Evolutionary conservation across 1,139 yeast genomes (phyloP).

Genomic region (Candida tropicalis): DNA sequence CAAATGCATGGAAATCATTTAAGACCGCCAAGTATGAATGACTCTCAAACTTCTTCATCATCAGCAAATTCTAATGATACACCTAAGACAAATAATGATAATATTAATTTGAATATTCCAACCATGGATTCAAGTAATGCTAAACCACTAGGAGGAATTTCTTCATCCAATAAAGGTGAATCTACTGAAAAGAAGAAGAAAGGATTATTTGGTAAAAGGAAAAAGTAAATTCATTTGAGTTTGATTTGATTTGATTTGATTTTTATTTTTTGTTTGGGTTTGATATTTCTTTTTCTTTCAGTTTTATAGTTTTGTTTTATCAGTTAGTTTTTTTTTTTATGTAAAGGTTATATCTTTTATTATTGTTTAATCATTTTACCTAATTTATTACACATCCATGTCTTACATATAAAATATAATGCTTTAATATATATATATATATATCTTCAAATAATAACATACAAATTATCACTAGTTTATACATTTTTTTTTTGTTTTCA

Average conservation of each 20-base stretch:
- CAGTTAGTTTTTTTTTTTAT: no score
- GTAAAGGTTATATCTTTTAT: no score
- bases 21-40: slow-evolving; percentile 31
- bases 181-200: slow-evolving; percentile 27
- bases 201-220: slow-evolving; percentile 33
- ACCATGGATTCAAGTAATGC: slow-evolving; percentile 22
- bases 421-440: no score
- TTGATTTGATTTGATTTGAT: background rate
- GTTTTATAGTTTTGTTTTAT: no score
- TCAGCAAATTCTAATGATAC: slow-evolving; percentile 30
- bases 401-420: no score
- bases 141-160: slow-evolving; percentile 42
- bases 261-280: background rate
- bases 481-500: background rate
- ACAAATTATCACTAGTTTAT: no score
- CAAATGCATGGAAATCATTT: slow-evolving; percentile 14
- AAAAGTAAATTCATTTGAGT: background rate
- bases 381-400: no score
- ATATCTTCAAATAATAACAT: no score
- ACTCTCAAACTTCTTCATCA: slow-evolving; percentile 33
- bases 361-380: no score
- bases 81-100: slow-evolving; percentile 30
- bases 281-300: background rate
- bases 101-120: slow-evolving; percentile 13
- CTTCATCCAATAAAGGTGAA: slow-evolving; percentile 21